Base-by-base conservation (phyloP, 352 stramenopile genomes). In the Pythium chondricola region DNA sequence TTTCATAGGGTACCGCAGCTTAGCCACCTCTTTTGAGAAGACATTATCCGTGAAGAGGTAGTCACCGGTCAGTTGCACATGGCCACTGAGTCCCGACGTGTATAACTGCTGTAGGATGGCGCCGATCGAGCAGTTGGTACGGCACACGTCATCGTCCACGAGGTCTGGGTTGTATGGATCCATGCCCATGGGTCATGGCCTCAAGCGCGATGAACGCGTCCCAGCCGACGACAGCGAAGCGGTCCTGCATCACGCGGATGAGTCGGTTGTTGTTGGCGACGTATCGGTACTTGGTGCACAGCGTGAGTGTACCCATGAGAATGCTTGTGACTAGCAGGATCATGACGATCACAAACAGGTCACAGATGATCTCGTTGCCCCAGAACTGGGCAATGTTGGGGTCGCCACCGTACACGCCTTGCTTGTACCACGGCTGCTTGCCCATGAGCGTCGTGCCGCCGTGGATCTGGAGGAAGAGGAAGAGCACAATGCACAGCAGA, bases 161-260 rank as follows among this genome's bases (percentile, higher is more conserved):
- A 58, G 43, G 2, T 43, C 26, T 0, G 44, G 43, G 25, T 72
- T 48, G 45, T 50, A 54, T 9, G 66, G 66, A 49, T 76, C 66
- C 25, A 80, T 63, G 0, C 66, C 69, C 1, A 80, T 48, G 6
- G 58, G n/a, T n/a, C n/a, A n/a, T n/a, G n/a, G n/a, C 61, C 17
- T 76, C 54, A 17, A 65, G 43, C 4, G 53, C 49, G 22, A 76
- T 37, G 24, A 72, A 63, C 5, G 58, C 49, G 20, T 80, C 69
- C 69, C 69, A 80, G 2, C 66, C 69, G 4, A 76, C 66, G 10
- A 80, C 50, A 5, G 64, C 7, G 26, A 68, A 80, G 10, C 66
- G 65, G 11, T 48, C 26, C 30, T 80, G 69, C 17, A 80, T 29
- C 3, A 74, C 37, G 2, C 50, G 54, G 0, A 76, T 49, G 5